A percentile compares a stretch with the other conserved stretches of the same genome.
Evolutionary conservation across 805 yeast species (phyloP).

Genomic region (Metschnikowia vanudenii): DNA sequence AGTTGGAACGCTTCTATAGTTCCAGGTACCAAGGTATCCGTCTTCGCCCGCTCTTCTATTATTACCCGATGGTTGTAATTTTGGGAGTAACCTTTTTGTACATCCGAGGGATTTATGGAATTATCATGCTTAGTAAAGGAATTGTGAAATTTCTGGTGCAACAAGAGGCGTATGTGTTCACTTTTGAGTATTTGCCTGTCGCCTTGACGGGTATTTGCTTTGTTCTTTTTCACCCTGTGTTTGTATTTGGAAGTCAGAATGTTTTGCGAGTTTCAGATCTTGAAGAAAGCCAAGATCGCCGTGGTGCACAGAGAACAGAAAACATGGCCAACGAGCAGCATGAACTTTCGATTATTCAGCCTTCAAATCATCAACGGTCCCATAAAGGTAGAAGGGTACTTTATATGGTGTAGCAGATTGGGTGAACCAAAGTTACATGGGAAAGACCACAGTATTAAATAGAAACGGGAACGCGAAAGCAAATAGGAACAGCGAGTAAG

Average conservation of each 20-base stretch:
- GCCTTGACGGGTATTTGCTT: constrained; percentile 34
- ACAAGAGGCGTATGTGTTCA: constrained; percentile 38
- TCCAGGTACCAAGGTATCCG: constrained; percentile 28
- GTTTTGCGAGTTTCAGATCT: constrained; percentile 13
- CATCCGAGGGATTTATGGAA: constrained; percentile 37
- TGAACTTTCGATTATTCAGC: neutral
- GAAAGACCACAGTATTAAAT: too few relatives aligned
- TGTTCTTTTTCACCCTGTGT: constrained; percentile 39
- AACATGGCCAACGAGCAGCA: neutral
- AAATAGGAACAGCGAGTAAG: too few relatives aligned
- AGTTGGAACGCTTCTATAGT: constrained; percentile 33
- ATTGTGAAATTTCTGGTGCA: constrained; percentile 33
- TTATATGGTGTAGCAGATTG: too few relatives aligned
- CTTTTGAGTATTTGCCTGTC: constrained; percentile 38
- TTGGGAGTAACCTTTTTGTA: constrained; percentile 30
- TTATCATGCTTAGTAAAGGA: constrained; percentile 39
- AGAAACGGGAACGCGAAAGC: too few relatives aligned
- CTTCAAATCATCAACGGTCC: neutral
- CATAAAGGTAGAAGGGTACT: too few relatives aligned
- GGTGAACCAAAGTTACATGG: too few relatives aligned
- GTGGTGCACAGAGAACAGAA: neutral
- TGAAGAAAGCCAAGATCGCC: neutral
- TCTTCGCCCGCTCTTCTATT: constrained; percentile 24
- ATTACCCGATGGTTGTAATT: constrained; percentile 35
- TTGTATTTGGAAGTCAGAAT: constrained; percentile 31